phyloP scores from a whole-genome alignment of 1,284 basidiomycete genomes.

The Microbotryomycetes sp. region DNA sequence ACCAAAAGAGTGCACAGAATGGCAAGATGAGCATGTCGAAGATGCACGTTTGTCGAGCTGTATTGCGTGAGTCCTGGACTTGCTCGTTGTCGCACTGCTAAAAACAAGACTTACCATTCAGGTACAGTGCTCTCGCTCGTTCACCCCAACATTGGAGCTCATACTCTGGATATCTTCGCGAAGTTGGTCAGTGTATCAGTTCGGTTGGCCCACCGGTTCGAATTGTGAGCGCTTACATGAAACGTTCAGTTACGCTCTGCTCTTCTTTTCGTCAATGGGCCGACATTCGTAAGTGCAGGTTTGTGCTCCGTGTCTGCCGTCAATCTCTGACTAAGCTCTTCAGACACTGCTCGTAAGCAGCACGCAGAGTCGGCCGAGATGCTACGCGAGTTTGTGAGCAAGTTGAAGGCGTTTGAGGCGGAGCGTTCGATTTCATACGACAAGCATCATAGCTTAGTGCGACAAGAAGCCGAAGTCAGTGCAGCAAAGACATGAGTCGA shows the following conservation, averaged over 20 bases:
- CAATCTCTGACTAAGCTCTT: too few relatives aligned
- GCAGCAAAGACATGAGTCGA: background rate
- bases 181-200: background rate
- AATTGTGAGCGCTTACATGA: background rate
- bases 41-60: too few relatives aligned
- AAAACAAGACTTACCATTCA: background rate
- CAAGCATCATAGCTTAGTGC: background rate
- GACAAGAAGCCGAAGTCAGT: background rate
- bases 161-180: conserved; percentile 1
- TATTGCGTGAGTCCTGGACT: too few relatives aligned
- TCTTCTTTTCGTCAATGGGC: conserved; percentile 10
- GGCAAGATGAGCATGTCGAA: conserved; percentile 1
- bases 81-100: too few relatives aligned
- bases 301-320: too few relatives aligned
- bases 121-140: background rate
- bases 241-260: conserved; percentile 4
- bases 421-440: background rate
- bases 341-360: background rate
- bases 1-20: conserved; percentile 3
- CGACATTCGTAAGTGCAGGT: background rate
- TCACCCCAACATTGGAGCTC: conserved; percentile 9
- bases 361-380: background rate
- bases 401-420: background rate
- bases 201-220: background rate
- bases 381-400: background rate